Evolutionary conservation across 306 rosid genomes (phyloP), one percentile per base, ranked within the genome.

Genomic region (Parietaria judaica): DNA sequence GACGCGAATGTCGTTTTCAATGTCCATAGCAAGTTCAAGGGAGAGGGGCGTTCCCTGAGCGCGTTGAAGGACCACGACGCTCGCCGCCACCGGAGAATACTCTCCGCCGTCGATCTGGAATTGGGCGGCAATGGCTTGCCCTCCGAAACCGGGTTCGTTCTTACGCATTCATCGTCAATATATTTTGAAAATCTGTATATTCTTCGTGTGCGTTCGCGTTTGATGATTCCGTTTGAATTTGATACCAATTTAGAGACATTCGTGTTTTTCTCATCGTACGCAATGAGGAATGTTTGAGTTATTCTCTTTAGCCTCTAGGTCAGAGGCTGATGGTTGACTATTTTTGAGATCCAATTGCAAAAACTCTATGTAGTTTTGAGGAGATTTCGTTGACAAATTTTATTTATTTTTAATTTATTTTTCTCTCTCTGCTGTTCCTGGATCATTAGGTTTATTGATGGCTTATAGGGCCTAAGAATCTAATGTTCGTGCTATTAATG

Each of bases 81-180:
- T 43, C 73, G 14, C 17, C 94, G 99, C 44, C 90, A 72, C 8
- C 81, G 86, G 36, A 86, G 99, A 65, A 44, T 88, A 68, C 90
- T 94, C 36, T 71, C 81, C 47, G 84, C 84, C 3, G 60, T 76
- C 11, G 97, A 94, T 77, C 31, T 88, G 36, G 56, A 71, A 64
- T 72, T 94, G 60, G 99, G 95, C 51, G 99, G 99, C 66, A 81
- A 76, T 73, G 96, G 95, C 8, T 70, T 58, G 7, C 90, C 97
- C 51, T 56, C 86, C 59, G 72, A 76, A 68, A 62, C 77, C 65
- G 99, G 99, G 99, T 94, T 56, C 0, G 72, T 14, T 34, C 54
- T 11, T 34, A 36, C 47, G 1, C 39, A 7, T 1, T 37, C 36
- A n/a, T 3, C 36, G 7, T 41, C 45, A 5, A 41, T 41, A 41